These are phyloP conservation scores for Cladorrhinum sp. DNA, from an alignment of 2,329 filamentous ascomycete species.

Conservation along the genomic window DNA sequence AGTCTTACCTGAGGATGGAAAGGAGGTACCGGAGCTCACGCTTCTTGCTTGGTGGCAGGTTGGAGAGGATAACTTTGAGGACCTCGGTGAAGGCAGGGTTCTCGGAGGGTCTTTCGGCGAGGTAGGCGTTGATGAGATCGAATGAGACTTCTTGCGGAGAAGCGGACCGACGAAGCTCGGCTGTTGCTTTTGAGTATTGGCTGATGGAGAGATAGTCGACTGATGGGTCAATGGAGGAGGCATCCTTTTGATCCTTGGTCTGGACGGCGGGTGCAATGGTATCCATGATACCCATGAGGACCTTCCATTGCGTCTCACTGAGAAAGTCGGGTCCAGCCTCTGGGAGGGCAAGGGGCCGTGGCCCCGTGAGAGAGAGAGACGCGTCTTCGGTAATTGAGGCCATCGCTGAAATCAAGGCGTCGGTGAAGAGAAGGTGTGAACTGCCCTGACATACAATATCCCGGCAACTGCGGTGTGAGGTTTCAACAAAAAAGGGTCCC, in stretches of 20 bases:
- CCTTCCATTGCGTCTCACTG: conserved; percentile 21
- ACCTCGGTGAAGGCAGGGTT: conserved; percentile 22
- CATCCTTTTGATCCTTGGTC: conserved; percentile 11
- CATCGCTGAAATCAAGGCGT: too few relatives aligned
- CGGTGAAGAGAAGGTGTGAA: too few relatives aligned
- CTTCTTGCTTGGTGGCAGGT: conserved; percentile 20
- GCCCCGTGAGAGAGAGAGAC: conserved; percentile 13
- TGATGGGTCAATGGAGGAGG: conserved; percentile 1
- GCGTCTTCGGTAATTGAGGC: conserved; percentile 11
- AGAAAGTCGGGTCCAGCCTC: conserved; percentile 11
- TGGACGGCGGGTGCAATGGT: conserved; percentile 23
- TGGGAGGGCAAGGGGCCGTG: conserved; percentile 13
- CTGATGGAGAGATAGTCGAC: conserved; percentile 19
- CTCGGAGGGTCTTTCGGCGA: conserved; percentile 25
- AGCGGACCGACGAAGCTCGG: conserved; percentile 16
- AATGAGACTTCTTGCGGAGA: conserved; percentile 10
- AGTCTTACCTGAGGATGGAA: conserved; percentile 21
- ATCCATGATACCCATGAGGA: conserved; percentile 29
- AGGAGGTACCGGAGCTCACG: conserved; percentile 18
- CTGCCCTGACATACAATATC: too few relatives aligned
- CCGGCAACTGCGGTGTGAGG: too few relatives aligned
- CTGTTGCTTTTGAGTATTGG: conserved; percentile 19
- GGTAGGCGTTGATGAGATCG: conserved; percentile 21
- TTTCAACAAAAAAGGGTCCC: too few relatives aligned
- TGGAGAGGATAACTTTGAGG: conserved; percentile 21